Conservation (phyloP, 2,329 filamentous ascomycete genomes). For the Calonectria pauciramosa region DNA sequence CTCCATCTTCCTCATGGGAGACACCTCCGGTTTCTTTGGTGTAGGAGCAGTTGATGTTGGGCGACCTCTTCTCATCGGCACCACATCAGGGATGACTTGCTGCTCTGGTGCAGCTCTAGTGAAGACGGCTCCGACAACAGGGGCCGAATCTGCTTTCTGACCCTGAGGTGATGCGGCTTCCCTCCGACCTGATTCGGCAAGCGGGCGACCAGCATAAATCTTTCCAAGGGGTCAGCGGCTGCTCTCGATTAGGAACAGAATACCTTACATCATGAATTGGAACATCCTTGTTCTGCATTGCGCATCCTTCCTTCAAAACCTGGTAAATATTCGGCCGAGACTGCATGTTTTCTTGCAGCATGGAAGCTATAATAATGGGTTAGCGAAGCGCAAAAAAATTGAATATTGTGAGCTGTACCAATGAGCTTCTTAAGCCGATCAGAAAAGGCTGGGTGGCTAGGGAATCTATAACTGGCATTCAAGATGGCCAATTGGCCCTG, state of each 20-base stretch:
- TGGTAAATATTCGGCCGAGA: constrained; percentile 93
- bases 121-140: constrained; percentile 84
- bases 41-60: constrained; percentile 56
- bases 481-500: constrained; percentile 97
- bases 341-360: constrained; percentile 88
- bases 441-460: constrained; percentile 89
- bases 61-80: constrained; percentile 93
- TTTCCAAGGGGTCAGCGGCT: constrained; percentile 50
- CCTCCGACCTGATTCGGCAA: constrained; percentile 70
- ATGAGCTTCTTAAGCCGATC: constrained; percentile 91
- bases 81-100: constrained; percentile 86
- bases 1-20: constrained; percentile 73
- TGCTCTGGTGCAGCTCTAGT: constrained; percentile 80
- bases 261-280: constrained; percentile 88
- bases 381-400: constrained; percentile 27
- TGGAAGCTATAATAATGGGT: constrained; percentile 80
- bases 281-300: constrained; percentile 88
- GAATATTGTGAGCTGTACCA: constrained; percentile 62
- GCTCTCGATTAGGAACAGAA: not conserved
- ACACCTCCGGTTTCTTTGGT: constrained; percentile 66
- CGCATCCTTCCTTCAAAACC: constrained; percentile 86
- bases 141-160: constrained; percentile 65
- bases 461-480: constrained; percentile 95
- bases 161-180: constrained; percentile 68
- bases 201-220: constrained; percentile 78